Percentiles rank a stretch among this genome's conserved stretches.
Evolutionary conservation across 805 yeast genomes (phyloP).

Genomic region (Debaryomyces castellii): DNA sequence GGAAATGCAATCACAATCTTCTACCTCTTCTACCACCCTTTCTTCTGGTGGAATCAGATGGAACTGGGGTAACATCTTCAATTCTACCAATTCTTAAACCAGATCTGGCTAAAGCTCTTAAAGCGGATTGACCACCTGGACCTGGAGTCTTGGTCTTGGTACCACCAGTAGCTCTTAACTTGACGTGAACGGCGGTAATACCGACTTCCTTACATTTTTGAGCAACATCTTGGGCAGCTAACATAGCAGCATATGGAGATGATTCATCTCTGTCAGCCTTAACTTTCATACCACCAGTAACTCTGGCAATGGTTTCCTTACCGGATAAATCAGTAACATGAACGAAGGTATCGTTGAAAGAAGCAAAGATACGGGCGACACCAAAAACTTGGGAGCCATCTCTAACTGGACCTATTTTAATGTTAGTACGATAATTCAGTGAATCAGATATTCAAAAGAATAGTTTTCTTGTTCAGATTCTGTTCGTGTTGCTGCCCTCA

Average conservation of each 20-base stretch:
- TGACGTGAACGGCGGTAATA: conserved; percentile 98
- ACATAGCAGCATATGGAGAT: conserved; percentile 99
- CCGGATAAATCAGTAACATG: conserved; percentile 99
- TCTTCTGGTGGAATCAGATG: conserved; percentile 99
- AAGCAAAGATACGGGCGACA: conserved; percentile 99
- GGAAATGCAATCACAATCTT: conserved; percentile 67
- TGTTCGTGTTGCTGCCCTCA: neutral
- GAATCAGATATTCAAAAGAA: neutral
- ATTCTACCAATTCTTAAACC: conserved; percentile 99
- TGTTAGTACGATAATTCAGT: conserved; percentile 13
- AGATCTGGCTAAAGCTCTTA: conserved; percentile 99
- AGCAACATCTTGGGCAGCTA: conserved; percentile 99
- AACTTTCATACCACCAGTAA: conserved; percentile 99
- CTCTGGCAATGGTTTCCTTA: conserved; percentile 99
- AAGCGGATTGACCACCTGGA: conserved; percentile 99
- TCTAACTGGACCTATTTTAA: conserved; percentile 52
- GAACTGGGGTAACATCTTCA: conserved; percentile 99
- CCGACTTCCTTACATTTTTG: conserved; percentile 99
- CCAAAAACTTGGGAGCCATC: conserved; percentile 98
- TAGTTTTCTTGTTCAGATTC: neutral
- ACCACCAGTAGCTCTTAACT: conserved; percentile 99
- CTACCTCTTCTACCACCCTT: conserved; percentile 99
- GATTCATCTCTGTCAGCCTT: conserved; percentile 99
- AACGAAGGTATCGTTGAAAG: conserved; percentile 99
- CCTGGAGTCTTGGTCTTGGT: conserved; percentile 99